Evolutionary conservation across 148 eudicot species (phyloP).

Genomic region (Camellia sinensis): DNA sequence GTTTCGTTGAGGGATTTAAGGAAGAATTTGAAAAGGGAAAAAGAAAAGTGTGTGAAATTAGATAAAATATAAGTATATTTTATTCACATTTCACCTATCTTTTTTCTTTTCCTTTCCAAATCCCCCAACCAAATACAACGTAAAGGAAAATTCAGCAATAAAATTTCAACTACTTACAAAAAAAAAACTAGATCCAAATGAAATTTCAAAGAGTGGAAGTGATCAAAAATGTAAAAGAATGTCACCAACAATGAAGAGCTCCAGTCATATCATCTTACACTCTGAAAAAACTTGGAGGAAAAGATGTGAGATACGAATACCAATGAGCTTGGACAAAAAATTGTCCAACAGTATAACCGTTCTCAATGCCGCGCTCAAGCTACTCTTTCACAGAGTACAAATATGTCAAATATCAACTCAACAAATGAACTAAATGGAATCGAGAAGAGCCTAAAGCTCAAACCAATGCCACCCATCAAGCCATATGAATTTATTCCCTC

Average conservation of each 20-base stretch:
- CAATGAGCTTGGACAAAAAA: neutral
- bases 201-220: neutral
- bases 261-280: neutral
- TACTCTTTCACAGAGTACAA: neutral
- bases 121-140: too few relatives aligned
- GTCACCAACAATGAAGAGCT: neutral
- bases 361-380: conserved; percentile 1
- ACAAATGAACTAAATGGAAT: neutral
- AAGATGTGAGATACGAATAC: neutral
- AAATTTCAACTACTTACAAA: neutral
- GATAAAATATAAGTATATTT: too few relatives aligned
- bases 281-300: neutral
- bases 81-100: too few relatives aligned
- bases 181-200: neutral
- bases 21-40: too few relatives aligned
- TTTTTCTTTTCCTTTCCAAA: too few relatives aligned
- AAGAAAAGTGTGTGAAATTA: too few relatives aligned
- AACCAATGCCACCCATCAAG: neutral
- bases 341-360: neutral
- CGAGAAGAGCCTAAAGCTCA: neutral
- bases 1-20: too few relatives aligned
- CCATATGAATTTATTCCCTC: neutral
- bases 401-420: neutral
- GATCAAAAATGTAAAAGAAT: neutral
- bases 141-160: neutral